These are phyloP conservation scores for Plantago ovata DNA, from an alignment of 257 asterid species.

Conservation along the genomic window DNA sequence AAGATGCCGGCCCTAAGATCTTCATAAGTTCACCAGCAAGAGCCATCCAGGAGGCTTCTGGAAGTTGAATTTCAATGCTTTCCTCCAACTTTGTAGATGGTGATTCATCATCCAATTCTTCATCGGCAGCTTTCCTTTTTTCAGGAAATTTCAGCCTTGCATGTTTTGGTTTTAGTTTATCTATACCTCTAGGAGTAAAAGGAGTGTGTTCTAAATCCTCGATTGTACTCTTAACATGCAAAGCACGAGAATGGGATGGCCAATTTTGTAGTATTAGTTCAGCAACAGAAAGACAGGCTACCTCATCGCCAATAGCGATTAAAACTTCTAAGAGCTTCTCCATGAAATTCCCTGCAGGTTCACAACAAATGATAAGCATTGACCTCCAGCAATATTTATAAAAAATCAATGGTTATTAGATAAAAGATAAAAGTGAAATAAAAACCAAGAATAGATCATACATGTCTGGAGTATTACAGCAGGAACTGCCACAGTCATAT, in stretches of 20 bases:
- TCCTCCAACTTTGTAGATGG: constrained; percentile 58
- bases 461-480: no score
- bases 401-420: constrained; percentile 5
- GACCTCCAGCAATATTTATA: not conserved
- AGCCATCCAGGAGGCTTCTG: constrained; percentile 79
- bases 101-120: constrained; percentile 37
- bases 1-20: constrained; percentile 36
- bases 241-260: constrained; percentile 99
- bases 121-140: constrained; percentile 66
- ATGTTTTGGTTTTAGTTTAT: constrained; percentile 86
- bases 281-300: constrained; percentile 86
- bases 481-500: no score
- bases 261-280: constrained; percentile 81
- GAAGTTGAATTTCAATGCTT: constrained; percentile 55
- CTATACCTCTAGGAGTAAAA: constrained; percentile 87
- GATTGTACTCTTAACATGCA: constrained; percentile 78
- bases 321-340: constrained; percentile 97
- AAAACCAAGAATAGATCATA: not conserved
- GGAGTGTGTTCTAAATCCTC: constrained; percentile 75
- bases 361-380: constrained; percentile 2
- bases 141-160: constrained; percentile 67
- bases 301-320: constrained; percentile 97
- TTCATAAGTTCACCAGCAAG: constrained; percentile 61
- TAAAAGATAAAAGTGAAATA: constrained; percentile 1
- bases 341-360: constrained; percentile 93